A percentile compares a stretch with the other conserved stretches of the same genome.
Conservation (phyloP, 2,329 filamentous ascomycete species). For the Paraconiothyrium brasiliense region DNA sequence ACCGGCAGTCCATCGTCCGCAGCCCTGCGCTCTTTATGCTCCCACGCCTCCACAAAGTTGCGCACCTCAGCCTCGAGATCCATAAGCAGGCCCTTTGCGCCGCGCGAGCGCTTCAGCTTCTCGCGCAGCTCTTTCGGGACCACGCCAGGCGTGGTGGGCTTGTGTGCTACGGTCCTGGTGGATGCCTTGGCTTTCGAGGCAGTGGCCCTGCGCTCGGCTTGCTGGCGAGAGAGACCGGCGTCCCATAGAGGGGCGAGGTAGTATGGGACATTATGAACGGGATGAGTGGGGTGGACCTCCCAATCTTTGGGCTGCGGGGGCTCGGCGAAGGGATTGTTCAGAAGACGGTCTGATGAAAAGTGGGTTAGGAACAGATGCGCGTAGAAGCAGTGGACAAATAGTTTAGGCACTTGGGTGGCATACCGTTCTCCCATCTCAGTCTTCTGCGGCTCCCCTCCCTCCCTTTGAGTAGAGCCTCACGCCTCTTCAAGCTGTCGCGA, state of each 20-base stretch:
- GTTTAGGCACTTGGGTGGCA: slow-evolving; percentile 7
- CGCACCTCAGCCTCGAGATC: slow-evolving; percentile 87
- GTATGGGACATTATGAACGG: slow-evolving; percentile 82
- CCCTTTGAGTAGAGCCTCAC: slow-evolving; percentile 83
- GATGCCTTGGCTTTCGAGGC: slow-evolving; percentile 44
- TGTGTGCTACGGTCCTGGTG: slow-evolving; percentile 47
- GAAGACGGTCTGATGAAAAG: slow-evolving; percentile 73
- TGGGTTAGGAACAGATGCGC: slow-evolving; percentile 14
- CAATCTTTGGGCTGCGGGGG: slow-evolving; percentile 86
- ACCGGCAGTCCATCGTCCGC: slow-evolving; percentile 57
- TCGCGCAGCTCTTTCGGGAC: slow-evolving; percentile 83
- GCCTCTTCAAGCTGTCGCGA: slow-evolving; percentile 70
- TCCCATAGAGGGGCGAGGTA: slow-evolving; percentile 91
- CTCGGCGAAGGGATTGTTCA: slow-evolving; percentile 85
- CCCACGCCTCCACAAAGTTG: slow-evolving; percentile 73
- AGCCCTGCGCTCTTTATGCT: slow-evolving; percentile 61
- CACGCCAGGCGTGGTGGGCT: slow-evolving; percentile 56
- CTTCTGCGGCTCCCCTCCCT: slow-evolving; percentile 89
- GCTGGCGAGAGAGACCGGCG: slow-evolving; percentile 56
- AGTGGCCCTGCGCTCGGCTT: slow-evolving; percentile 55
- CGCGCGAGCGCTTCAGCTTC: slow-evolving; percentile 80
- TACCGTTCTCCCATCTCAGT: slow-evolving; percentile 95
- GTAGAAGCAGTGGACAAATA: slow-evolving; percentile 21
- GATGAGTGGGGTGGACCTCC: slow-evolving; percentile 82
- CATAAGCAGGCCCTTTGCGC: slow-evolving; percentile 81